Evolutionary conservation across 768 basidiomycete species (phyloP), one percentile per base, ranked within the genome.

Genomic region (Russula griseocarnosa): DNA sequence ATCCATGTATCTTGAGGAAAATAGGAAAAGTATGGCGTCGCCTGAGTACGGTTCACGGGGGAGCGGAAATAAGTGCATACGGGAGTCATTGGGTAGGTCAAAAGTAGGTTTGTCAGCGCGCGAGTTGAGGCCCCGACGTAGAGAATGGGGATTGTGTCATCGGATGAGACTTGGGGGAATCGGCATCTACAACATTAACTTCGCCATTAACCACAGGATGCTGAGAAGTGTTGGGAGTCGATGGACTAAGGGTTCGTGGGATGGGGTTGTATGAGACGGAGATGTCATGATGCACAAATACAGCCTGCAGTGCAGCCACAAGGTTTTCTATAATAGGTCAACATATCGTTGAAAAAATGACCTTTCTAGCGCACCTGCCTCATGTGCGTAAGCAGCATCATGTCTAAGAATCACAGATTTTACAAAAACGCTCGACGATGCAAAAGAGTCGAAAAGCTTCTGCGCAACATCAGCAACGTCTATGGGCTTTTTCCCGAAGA

Each of bases 121-220:
- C 95, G 82, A 65, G 85, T 87, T 73, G 97, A 92, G 24, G 81
- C 81, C 1, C 96, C 96, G 47, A 98, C 78, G 69, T 86, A 87
- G 52, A 85, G 62, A 34, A 69, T 68, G 30, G 62, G 64, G 14
- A 16, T 32, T 5, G n/a, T 40, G n/a, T 50, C 58, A 10, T 55
- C 30, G 4, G 30, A 51, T 9, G 40, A 11, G 5, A 4, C n/a
- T 38, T 6, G 18, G 36, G 26, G 7, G 42, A 14, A 26, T 40
- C 30, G 1, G 24, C 8, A 18, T 55, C 32, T 40, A 10, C 16
- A 3, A 24, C 38, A 13, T 32, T 50, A n/a, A n/a, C 30, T 22
- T 58, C 57, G n/a, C 46, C 20, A 38, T 56, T 53, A 5, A 20
- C 30, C 13, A 44, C 44, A 5, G 49, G 8, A 20, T 10, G 61